Evolutionary conservation across 352 stramenopile genomes (phyloP).

Genomic region (Globisporangium viniferum): DNA sequence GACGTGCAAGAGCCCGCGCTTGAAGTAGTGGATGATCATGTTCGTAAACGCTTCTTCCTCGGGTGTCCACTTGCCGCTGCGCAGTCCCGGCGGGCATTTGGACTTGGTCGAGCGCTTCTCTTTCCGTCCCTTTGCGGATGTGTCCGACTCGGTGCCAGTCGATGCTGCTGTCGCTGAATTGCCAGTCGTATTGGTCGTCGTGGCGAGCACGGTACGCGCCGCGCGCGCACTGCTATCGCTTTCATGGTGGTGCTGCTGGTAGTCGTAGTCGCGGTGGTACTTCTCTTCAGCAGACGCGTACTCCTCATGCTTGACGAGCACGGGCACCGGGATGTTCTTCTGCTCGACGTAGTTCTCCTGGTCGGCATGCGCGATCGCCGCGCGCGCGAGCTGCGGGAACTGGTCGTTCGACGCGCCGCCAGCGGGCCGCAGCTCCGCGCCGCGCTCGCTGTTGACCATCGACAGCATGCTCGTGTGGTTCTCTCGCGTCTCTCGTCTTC

Average conservation of each 20-base stretch:
- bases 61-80: constrained; percentile 82
- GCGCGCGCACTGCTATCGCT: constrained; percentile 15
- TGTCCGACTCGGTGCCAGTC: constrained; percentile 15
- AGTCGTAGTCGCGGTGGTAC: constrained; percentile 18
- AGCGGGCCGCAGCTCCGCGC: constrained; percentile 4
- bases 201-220: neutral
- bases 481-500: constrained; percentile 12
- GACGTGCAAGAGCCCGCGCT: constrained; percentile 69
- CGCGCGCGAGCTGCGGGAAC: constrained; percentile 6
- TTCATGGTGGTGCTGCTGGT: neutral
- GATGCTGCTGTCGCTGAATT: neutral
- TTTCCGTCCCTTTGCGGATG: constrained; percentile 11
- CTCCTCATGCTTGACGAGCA: constrained; percentile 16
- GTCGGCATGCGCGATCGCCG: constrained; percentile 12
- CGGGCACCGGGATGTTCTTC: constrained; percentile 15
- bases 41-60: constrained; percentile 84
- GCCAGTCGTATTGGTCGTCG: neutral
- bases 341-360: constrained; percentile 17
- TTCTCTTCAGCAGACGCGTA: constrained; percentile 17
- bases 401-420: neutral
- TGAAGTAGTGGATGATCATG: constrained; percentile 86
- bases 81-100: constrained; percentile 76
- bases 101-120: constrained; percentile 83
- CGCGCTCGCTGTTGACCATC: constrained; percentile 46
- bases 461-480: constrained; percentile 35